These are phyloP conservation scores for Pouteria campechiana DNA, from an alignment of 179 eudicot genomes.

Conservation along the genomic window DNA sequence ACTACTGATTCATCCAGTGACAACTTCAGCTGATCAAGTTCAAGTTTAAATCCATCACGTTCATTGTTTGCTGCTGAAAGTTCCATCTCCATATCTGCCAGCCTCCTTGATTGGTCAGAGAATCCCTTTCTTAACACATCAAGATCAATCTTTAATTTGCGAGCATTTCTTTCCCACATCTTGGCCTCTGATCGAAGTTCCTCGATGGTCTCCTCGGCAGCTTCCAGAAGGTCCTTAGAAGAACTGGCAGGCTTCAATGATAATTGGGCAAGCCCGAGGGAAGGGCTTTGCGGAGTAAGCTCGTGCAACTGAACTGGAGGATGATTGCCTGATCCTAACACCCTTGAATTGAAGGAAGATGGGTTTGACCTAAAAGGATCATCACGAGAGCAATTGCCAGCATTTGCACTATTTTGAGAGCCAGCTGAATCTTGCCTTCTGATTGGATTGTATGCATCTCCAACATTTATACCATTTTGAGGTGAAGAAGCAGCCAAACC, in stretches of 20 bases:
- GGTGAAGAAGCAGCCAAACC: conserved; percentile 23
- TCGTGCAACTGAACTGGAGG: conserved; percentile 17
- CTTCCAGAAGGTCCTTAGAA: conserved; percentile 58
- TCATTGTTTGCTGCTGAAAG: conserved; percentile 52
- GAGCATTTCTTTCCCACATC: conserved; percentile 82
- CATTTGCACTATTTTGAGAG: conserved; percentile 22
- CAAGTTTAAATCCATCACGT: conserved; percentile 42
- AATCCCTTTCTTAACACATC: conserved; percentile 46
- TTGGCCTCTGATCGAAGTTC: conserved; percentile 66
- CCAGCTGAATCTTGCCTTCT: conserved; percentile 31
- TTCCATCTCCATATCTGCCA: conserved; percentile 46
- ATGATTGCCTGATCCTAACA: conserved; percentile 15
- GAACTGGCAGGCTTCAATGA: conserved; percentile 28
- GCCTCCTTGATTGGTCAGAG: conserved; percentile 43
- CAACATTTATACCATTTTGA: conserved; percentile 16
- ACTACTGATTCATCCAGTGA: conserved; percentile 27
- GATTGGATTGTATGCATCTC: conserved; percentile 13
- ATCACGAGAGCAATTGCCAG: conserved; percentile 12
- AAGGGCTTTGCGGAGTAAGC: conserved; percentile 19
- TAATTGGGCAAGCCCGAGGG: conserved; percentile 19
- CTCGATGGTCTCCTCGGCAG: conserved; percentile 60
- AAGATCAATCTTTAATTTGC: conserved; percentile 46
- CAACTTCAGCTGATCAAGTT: conserved; percentile 36
- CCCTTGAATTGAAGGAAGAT: conserved; percentile 27
- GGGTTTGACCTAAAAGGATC: conserved; percentile 29